Percentiles rank a stretch among this genome's conserved stretches.
phyloP scores from a whole-genome alignment of 2,329 filamentous ascomycete genomes.

The Harringtonia lauricola region DNA sequence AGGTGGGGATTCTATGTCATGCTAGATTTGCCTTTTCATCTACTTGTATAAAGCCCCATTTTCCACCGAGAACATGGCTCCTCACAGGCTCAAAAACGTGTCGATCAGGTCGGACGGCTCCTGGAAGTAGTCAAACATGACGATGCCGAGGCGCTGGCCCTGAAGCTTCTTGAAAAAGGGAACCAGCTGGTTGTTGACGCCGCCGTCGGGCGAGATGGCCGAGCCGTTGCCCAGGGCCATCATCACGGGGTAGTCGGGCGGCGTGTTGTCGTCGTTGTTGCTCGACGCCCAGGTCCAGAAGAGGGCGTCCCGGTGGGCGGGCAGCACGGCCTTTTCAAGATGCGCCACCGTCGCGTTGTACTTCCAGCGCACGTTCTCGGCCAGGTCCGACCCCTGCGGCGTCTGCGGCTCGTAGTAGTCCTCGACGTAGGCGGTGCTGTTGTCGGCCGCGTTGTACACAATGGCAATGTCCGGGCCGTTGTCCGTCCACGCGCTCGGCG shows the following conservation, averaged over 20 bases:
- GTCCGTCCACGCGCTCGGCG: conserved; percentile 30
- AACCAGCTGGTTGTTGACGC: conserved; percentile 32
- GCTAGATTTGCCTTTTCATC: too few species aligned
- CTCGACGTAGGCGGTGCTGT: conserved; percentile 32
- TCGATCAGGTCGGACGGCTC: conserved; percentile 28
- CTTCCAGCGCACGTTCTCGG: conserved; percentile 30
- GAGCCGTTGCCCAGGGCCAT: conserved; percentile 33
- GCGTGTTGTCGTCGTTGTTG: conserved; percentile 26
- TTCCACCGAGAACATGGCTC: too few species aligned
- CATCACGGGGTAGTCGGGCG: conserved; percentile 28
- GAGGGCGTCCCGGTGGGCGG: conserved; percentile 24
- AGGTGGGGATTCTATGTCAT: too few species aligned
- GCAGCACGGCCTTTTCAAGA: conserved; percentile 24
- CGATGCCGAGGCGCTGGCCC: conserved; percentile 35
- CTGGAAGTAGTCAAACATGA: conserved; percentile 41
- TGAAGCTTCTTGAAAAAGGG: conserved; percentile 22
- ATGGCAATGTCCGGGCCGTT: conserved; percentile 28
- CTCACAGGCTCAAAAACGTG: neutral
- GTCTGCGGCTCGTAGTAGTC: conserved; percentile 32
- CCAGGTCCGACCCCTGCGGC: conserved; percentile 13
- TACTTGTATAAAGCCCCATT: too few species aligned
- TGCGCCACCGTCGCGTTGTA: conserved; percentile 29
- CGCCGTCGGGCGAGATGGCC: conserved; percentile 23
- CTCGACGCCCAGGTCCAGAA: conserved; percentile 37
- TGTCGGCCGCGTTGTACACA: conserved; percentile 25